These are phyloP conservation scores for Metschnikowia koreensis DNA, from an alignment of 805 yeast species.

Conservation along the genomic window DNA sequence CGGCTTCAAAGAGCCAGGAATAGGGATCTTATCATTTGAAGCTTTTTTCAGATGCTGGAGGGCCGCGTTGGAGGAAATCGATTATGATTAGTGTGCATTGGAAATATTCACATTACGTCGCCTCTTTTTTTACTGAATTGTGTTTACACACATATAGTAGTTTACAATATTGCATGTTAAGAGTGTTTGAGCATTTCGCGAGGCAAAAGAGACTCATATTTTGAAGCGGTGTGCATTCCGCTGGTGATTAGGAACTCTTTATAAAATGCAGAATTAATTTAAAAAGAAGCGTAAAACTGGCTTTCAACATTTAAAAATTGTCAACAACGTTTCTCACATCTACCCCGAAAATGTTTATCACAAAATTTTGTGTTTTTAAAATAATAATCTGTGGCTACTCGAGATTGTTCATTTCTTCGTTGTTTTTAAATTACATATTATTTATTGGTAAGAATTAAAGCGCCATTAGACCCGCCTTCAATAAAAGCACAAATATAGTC, in stretches of 20 bases:
- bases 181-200: too few species aligned
- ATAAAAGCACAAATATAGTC: background rate
- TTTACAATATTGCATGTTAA: too few species aligned
- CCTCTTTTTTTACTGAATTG: background rate
- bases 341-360: too few species aligned
- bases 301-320: too few species aligned
- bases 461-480: background rate
- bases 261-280: too few species aligned
- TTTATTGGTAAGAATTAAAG: background rate
- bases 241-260: too few species aligned
- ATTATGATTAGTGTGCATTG: constrained; percentile 1
- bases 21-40: constrained; percentile 34
- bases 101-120: background rate
- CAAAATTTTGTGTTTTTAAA: too few species aligned
- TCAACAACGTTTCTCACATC: too few species aligned
- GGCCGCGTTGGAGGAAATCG: constrained; percentile 8
- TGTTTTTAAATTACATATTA: background rate
- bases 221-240: too few species aligned
- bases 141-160: too few species aligned
- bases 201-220: too few species aligned
- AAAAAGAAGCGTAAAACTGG: too few species aligned
- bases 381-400: background rate
- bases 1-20: constrained; percentile 40
- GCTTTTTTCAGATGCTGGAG: constrained; percentile 33
- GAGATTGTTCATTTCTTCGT: background rate